Conservation (phyloP, 2,329 filamentous ascomycete genomes). For the Pezicula neosporulosa region DNA sequence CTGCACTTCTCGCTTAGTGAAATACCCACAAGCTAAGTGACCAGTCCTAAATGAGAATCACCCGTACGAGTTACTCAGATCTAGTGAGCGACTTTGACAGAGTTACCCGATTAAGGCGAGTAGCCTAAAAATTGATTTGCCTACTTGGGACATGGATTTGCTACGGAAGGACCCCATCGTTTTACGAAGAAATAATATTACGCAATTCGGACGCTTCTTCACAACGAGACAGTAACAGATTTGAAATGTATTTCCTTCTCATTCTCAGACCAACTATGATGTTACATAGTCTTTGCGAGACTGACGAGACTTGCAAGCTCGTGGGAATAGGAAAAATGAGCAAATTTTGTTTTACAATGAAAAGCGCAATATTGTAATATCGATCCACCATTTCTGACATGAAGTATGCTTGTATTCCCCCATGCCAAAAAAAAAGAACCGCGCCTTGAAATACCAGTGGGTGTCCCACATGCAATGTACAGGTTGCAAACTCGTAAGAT, state of each 20-base stretch:
- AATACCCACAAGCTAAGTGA: no score
- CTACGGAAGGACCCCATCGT: no score
- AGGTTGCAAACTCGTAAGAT: slow-evolving; percentile 25
- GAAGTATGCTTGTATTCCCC: slow-evolving; percentile 24
- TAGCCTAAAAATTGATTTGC: no score
- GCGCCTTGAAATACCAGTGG: slow-evolving; percentile 20
- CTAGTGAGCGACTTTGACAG: no score
- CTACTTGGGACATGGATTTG: no score
- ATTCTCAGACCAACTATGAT: background rate
- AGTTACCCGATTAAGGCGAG: no score
- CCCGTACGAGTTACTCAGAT: no score
- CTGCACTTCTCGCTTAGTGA: no score
- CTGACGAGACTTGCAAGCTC: background rate
- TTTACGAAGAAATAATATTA: background rate
- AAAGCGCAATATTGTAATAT: slow-evolving; percentile 23
- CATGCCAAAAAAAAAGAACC: slow-evolving; percentile 22
- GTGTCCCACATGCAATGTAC: slow-evolving; percentile 18
- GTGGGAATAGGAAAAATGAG: slow-evolving; percentile 11
- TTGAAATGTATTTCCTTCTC: background rate
- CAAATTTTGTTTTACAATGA: slow-evolving; percentile 23
- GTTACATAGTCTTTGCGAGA: no score
- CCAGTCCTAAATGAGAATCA: no score
- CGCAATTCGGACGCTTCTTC: background rate
- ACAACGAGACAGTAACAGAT: background rate
- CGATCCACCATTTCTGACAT: slow-evolving; percentile 21